These are phyloP conservation scores for Populus euphratica DNA, from an alignment of 345 rosid genomes.

Conservation along the genomic window DNA sequence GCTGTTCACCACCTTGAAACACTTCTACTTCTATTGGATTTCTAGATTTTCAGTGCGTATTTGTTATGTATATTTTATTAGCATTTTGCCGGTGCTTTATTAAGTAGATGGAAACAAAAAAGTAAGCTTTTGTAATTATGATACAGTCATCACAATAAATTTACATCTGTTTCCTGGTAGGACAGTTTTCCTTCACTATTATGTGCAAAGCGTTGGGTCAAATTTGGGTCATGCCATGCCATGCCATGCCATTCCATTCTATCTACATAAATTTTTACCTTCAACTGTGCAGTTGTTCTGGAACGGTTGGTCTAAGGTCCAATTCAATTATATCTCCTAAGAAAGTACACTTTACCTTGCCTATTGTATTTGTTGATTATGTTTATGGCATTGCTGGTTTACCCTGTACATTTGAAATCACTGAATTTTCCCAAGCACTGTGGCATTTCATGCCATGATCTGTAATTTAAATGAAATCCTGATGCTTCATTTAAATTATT, in stretches of 20 bases:
- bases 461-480: not conserved
- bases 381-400: not conserved
- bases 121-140: not conserved
- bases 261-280: not conserved
- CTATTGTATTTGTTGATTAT: not conserved
- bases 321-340: not conserved
- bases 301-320: not conserved
- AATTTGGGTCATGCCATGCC: constrained; percentile 13
- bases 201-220: constrained; percentile 9
- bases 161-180: not conserved
- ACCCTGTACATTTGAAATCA: not conserved
- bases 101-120: not conserved
- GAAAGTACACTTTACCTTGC: not conserved
- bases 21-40: not conserved
- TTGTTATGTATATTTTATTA: not conserved
- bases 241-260: not conserved
- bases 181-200: constrained; percentile 10
- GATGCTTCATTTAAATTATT: not conserved
- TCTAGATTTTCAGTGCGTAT: not conserved
- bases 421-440: not conserved
- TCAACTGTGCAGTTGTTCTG: not conserved
- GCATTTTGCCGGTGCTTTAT: not conserved
- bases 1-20: constrained; percentile 5
- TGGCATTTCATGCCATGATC: not conserved
- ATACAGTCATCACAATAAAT: not conserved